Evolutionary conservation across 2,329 filamentous ascomycete species (phyloP), one percentile per base, ranked within the genome.

Genomic region (Colletotrichum gigasporum): DNA sequence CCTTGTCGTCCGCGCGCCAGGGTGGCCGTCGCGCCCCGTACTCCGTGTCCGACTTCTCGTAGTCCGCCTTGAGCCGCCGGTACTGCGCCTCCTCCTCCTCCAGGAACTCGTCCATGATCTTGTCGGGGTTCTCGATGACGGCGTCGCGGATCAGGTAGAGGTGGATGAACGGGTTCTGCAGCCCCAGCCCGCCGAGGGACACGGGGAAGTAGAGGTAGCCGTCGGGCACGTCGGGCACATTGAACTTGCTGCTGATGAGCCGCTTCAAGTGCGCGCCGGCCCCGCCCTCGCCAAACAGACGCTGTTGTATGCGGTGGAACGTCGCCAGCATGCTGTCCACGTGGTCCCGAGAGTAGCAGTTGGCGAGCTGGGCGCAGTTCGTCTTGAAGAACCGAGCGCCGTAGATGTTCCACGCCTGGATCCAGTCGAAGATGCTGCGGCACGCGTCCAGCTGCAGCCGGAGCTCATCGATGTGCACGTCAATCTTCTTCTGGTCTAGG

Each of bases 341-440:
- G 69, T 89, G 86, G 39, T 78, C 73, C 18, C 80, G 79, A 0
- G 84, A 84, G 65, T 87, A 85, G 66, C 83, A 86, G 60, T 83
- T 79, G 12, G 84, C 82, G 3, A 85, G 81, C 56, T 81, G 81
- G 7, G 82, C 85, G 63, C 89, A 87, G 69, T 87, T 88, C 67
- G 82, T 83, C 53, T 77, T 76, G 70, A 89, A 87, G 72, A 88
- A 89, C 2, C 82, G 79, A 7, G 78, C 79, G 28, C 84, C 81
- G 70, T 87, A 88, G 37, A 79, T 83, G 68, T 89, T 89, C 80
- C 86, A 89, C 0, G 85, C 85, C 67, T 88, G 82, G 3, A 89
- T 80, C 80, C 85, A 89, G 24, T 83, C 77, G 65, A 90, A 85
- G 6, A 89, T 75, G 61, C 81, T 85, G 51, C 80, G 79, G 68